These are phyloP conservation scores for Boletus edulis DNA, from an alignment of 768 basidiomycete genomes.

Conservation along the genomic window DNA sequence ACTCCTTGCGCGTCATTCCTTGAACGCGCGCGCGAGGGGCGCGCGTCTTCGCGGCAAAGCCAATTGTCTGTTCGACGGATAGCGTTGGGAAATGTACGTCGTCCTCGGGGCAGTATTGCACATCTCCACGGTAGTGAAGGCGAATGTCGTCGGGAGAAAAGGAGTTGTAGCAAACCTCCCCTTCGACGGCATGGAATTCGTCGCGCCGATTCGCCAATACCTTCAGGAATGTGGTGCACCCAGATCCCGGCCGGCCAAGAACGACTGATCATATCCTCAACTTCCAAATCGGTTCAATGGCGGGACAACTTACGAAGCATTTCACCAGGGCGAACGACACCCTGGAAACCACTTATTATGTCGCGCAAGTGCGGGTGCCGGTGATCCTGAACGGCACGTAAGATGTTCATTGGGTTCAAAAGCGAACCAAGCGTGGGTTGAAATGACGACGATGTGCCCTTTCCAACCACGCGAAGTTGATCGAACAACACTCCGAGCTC, in stretches of 20 bases:
- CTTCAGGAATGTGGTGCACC: slow-evolving; percentile 84
- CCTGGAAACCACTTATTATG: slow-evolving; percentile 53
- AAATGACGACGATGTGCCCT: slow-evolving; percentile 52
- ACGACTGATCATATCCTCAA: slow-evolving; percentile 51
- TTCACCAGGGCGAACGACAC: slow-evolving; percentile 58
- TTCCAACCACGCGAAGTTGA: slow-evolving; percentile 56
- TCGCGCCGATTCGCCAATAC: slow-evolving; percentile 71
- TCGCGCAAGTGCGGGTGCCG: slow-evolving; percentile 62
- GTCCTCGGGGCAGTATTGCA: slow-evolving; percentile 80
- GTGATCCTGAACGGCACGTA: slow-evolving; percentile 40
- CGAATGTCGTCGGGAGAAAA: slow-evolving; percentile 62
- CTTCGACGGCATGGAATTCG: slow-evolving; percentile 66
- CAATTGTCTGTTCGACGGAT: slow-evolving; percentile 74
- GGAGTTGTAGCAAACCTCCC: slow-evolving; percentile 75
- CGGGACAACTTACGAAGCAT: slow-evolving; percentile 57
- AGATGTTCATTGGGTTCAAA: slow-evolving; percentile 50
- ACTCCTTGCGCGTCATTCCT: slow-evolving; percentile 36
- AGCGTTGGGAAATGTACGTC: slow-evolving; percentile 85
- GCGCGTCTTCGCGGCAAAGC: slow-evolving; percentile 66
- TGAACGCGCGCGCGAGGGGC: slow-evolving; percentile 55
- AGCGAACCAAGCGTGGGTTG: slow-evolving; percentile 63
- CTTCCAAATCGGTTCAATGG: background rate
- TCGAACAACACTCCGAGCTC: slow-evolving; percentile 62
- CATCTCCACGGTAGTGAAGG: slow-evolving; percentile 73
- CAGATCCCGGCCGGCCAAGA: slow-evolving; percentile 80